Conservation (phyloP, 768 basidiomycete genomes). For the Termitomyces sp. region DNA sequence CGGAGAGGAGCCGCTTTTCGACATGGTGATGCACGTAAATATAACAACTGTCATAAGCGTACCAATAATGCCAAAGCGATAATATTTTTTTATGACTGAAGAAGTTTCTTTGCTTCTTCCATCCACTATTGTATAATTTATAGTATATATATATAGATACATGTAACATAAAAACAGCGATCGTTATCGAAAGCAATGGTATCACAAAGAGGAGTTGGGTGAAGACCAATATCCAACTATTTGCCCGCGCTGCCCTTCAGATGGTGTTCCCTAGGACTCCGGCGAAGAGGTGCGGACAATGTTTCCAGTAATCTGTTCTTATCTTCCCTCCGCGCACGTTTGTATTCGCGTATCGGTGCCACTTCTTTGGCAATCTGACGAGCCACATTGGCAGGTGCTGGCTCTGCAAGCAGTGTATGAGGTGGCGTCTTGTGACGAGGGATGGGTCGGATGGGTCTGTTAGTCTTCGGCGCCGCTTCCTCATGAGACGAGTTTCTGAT, state of each 20-base stretch:
- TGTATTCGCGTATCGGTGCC: neutral
- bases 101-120: neutral
- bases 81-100: too few species aligned
- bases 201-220: too few species aligned
- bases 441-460: neutral
- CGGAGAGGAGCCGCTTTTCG: too few species aligned
- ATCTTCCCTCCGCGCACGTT: neutral
- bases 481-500: neutral
- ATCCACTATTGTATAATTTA: neutral
- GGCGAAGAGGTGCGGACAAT: neutral
- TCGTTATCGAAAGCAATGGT: neutral
- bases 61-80: too few species aligned
- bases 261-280: neutral
- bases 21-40: too few species aligned
- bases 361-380: neutral
- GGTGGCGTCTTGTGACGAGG: neutral
- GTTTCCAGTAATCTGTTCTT: neutral
- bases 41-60: too few species aligned
- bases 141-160: neutral
- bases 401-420: neutral
- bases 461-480: too few species aligned
- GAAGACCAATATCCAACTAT: too few species aligned
- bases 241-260: neutral
- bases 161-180: neutral
- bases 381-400: neutral